A percentile compares a stretch with the other conserved stretches of the same genome.
Evolutionary conservation across 768 basidiomycete species (phyloP).

Genomic region (Holtermannia corniformis): DNA sequence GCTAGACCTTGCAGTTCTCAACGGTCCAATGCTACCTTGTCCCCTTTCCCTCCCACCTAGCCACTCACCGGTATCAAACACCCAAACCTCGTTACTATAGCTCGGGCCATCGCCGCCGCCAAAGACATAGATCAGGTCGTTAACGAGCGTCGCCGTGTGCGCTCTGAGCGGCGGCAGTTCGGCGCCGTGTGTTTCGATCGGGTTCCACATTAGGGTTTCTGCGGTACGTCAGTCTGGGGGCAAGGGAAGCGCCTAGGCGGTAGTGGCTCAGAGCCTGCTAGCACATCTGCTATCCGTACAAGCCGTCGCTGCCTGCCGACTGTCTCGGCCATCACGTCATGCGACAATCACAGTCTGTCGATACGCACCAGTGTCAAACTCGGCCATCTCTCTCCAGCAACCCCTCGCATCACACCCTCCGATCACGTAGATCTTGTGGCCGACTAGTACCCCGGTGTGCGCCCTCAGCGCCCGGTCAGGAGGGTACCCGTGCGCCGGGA

Average conservation of each 20-base stretch:
- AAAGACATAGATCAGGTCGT: constrained; percentile 64
- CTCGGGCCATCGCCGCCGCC: constrained; percentile 75
- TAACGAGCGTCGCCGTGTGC: constrained; percentile 72
- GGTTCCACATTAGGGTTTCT: constrained; percentile 87
- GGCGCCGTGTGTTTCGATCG: constrained; percentile 66
- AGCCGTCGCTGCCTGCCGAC: too few species aligned
- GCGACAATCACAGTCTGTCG: too few species aligned
- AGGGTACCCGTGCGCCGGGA: constrained; percentile 26
- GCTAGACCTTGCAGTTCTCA: too few species aligned
- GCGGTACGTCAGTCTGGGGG: background rate
- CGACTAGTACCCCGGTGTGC: constrained; percentile 74
- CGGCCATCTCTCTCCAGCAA: constrained; percentile 65
- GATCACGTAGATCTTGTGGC: constrained; percentile 73
- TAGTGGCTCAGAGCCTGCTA: too few species aligned
- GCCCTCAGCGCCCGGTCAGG: constrained; percentile 51
- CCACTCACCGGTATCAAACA: constrained; percentile 66
- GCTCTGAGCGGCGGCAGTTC: constrained; percentile 73
- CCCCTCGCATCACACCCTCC: constrained; percentile 79
- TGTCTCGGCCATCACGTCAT: too few species aligned
- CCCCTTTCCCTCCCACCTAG: too few species aligned
- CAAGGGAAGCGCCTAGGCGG: too few species aligned
- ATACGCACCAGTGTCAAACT: constrained; percentile 67
- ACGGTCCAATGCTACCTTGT: too few species aligned
- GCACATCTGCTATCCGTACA: too few species aligned
- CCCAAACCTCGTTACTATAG: constrained; percentile 74